A percentile compares a stretch with the other conserved stretches of the same genome.
Conservation (phyloP, 2,329 filamentous ascomycete genomes). For the Neophaeococcomyces mojaviensis region DNA sequence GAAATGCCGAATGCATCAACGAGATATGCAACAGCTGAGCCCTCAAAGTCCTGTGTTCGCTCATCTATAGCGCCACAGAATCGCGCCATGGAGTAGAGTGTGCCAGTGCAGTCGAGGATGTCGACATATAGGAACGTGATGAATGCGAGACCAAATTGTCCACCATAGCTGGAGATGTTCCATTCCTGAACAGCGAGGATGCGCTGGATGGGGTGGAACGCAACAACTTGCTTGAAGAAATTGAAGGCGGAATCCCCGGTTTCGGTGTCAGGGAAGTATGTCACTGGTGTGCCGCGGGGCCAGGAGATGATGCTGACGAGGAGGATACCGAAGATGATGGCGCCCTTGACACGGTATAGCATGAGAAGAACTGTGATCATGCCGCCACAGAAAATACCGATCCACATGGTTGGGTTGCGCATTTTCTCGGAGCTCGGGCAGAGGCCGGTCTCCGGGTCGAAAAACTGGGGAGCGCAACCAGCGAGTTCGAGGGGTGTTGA, state of each 20-base stretch:
- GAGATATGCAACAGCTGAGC: slow-evolving; percentile 73
- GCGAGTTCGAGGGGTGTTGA: slow-evolving; percentile 67
- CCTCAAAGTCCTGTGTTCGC: slow-evolving; percentile 78
- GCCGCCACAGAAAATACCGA: slow-evolving; percentile 80
- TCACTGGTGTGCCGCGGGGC: slow-evolving; percentile 68
- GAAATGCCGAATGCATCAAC: slow-evolving; percentile 75
- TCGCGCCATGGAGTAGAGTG: slow-evolving; percentile 81
- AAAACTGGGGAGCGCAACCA: slow-evolving; percentile 55
- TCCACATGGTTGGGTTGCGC: slow-evolving; percentile 76
- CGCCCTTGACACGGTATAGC: slow-evolving; percentile 80
- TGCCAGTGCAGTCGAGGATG: slow-evolving; percentile 79
- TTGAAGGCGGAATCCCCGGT: slow-evolving; percentile 65
- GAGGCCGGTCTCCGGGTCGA: slow-evolving; percentile 38
- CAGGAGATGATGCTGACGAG: slow-evolving; percentile 84
- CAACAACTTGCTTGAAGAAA: slow-evolving; percentile 82
- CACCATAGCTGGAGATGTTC: slow-evolving; percentile 60
- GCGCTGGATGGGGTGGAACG: slow-evolving; percentile 68
- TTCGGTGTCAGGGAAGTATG: slow-evolving; percentile 68
- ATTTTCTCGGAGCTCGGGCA: slow-evolving; percentile 65
- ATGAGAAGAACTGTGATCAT: slow-evolving; percentile 72
- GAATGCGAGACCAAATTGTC: slow-evolving; percentile 73
- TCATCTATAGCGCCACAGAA: slow-evolving; percentile 76
- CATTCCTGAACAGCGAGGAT: slow-evolving; percentile 67
- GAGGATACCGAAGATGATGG: slow-evolving; percentile 74
- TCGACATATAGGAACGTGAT: slow-evolving; percentile 89